A percentile compares a stretch with the other conserved stretches of the same genome.
phyloP scores from a whole-genome alignment of 768 basidiomycete species.

The Suillus variegatus region DNA sequence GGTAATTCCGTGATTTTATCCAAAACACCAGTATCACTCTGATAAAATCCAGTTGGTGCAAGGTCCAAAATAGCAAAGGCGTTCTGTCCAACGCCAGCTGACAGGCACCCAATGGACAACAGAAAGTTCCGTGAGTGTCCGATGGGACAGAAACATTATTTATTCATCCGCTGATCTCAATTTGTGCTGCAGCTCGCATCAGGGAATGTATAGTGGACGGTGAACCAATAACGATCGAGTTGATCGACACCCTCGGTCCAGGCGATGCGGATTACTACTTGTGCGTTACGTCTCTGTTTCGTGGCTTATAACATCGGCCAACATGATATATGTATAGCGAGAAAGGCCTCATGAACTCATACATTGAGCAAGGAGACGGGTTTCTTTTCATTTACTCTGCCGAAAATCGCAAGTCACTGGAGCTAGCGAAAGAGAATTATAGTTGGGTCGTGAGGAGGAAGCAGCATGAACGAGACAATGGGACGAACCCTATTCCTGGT shows the following conservation, averaged over 20 bases:
- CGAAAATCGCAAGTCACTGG: slow-evolving; percentile 2
- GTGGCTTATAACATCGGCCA: background rate
- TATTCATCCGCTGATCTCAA: background rate
- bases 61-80: background rate
- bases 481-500: slow-evolving; percentile 1
- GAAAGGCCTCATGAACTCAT: background rate
- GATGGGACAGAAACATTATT: background rate
- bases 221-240: background rate
- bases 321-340: background rate
- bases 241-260: slow-evolving; percentile 1
- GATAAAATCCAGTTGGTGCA: background rate
- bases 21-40: background rate
- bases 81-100: background rate
- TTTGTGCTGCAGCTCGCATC: background rate
- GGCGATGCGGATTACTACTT: background rate
- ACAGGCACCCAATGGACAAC: background rate
- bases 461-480: slow-evolving; percentile 3
- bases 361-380: background rate
- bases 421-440: slow-evolving; percentile 4
- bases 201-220: slow-evolving; percentile 1
- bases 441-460: background rate
- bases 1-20: background rate
- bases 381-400: slow-evolving; percentile 4
- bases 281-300: background rate
- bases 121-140: background rate